A percentile compares a stretch with the other conserved stretches of the same genome.
phyloP scores from a whole-genome alignment of 306 rosid genomes.

The Prunus armeniaca region DNA sequence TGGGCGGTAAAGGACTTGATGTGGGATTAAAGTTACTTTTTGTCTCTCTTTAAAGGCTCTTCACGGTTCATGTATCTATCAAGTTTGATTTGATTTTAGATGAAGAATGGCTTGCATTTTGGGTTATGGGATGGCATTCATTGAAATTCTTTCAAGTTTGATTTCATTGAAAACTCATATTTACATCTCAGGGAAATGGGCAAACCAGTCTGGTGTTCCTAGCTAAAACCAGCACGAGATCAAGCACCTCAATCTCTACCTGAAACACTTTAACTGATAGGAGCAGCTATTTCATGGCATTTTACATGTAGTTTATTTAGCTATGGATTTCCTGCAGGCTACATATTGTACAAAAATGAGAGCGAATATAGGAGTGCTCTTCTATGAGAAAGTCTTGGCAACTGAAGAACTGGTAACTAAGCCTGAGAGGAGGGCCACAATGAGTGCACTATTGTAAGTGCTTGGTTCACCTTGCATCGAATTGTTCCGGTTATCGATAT shows the following conservation, averaged over 20 bases:
- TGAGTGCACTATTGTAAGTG: conserved; percentile 55
- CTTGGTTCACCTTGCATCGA: conserved; percentile 63
- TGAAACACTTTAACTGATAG: neutral
- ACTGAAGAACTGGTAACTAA: conserved; percentile 51
- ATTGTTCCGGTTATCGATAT: conserved; percentile 50
- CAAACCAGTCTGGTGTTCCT: neutral
- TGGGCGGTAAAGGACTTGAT: no score
- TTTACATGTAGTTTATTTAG: no score
- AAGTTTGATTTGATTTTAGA: no score
- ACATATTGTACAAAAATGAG: conserved; percentile 22
- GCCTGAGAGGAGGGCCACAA: conserved; percentile 63
- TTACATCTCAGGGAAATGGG: neutral
- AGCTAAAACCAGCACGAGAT: conserved; percentile 6
- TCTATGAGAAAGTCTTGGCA: conserved; percentile 28
- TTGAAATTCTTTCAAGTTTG: no score
- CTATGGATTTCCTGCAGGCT: neutral
- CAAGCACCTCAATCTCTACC: neutral
- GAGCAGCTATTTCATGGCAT: no score
- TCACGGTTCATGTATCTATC: no score
- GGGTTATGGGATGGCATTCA: no score
- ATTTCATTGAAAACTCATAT: neutral
- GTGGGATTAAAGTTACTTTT: no score
- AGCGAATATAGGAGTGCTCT: neutral
- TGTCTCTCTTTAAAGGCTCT: no score
- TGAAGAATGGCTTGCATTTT: no score